These are phyloP conservation scores for Ceratobasidium sp. DNA, from an alignment of 1,284 basidiomycete species.

Conservation along the genomic window DNA sequence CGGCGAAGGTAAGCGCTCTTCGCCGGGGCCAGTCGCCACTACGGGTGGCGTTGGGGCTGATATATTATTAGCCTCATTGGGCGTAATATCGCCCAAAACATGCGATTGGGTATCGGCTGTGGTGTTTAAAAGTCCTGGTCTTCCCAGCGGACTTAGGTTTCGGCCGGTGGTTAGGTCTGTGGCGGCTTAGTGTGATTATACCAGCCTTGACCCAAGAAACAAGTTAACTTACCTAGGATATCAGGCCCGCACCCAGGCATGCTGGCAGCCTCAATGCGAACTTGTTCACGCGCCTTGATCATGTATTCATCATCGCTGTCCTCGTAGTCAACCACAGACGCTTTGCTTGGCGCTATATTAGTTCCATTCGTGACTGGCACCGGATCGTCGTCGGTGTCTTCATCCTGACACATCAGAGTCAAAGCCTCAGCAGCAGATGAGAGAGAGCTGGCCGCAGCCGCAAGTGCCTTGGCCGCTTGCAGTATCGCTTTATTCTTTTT, in stretches of 20 bases:
- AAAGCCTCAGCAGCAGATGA: slow-evolving; percentile 27
- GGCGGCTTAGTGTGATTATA: neutral
- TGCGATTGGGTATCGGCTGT: neutral
- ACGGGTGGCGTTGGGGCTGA: neutral
- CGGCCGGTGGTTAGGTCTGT: neutral
- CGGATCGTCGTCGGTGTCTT: neutral
- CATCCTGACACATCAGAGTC: neutral
- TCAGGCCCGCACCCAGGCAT: neutral
- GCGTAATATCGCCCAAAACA: neutral
- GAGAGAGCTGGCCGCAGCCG: slow-evolving; percentile 23
- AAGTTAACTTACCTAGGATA: neutral
- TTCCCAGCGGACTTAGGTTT: neutral
- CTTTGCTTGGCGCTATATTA: neutral
- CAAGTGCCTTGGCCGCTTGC: slow-evolving; percentile 18
- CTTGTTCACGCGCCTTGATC: slow-evolving; percentile 18
- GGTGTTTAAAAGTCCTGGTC: neutral
- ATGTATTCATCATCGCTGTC: slow-evolving; percentile 32
- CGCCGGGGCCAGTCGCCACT: neutral
- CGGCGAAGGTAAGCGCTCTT: neutral
- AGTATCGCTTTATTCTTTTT: slow-evolving; percentile 23
- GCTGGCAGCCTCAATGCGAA: neutral
- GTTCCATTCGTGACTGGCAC: neutral
- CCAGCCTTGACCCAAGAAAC: neutral
- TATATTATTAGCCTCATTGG: neutral
- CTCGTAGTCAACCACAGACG: neutral